These are phyloP conservation scores for Colletotrichum paranaense DNA, from an alignment of 2,329 filamentous ascomycete genomes.

Conservation along the genomic window DNA sequence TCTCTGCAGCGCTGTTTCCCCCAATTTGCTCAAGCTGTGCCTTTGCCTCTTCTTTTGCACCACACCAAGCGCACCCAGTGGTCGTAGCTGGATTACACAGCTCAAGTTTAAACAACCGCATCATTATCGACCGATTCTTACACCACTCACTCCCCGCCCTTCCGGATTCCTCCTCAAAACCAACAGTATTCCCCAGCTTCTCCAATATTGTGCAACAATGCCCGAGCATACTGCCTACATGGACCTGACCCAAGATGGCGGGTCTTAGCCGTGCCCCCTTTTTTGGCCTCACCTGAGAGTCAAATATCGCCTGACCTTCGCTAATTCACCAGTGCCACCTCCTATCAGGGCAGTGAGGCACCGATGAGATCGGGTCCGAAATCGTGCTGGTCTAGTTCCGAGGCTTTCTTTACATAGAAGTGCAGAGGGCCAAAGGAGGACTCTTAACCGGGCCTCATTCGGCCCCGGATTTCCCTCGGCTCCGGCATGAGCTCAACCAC, in stretches of 20 bases:
- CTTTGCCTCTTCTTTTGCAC: neutral
- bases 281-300: conserved; percentile 18
- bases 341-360: too few species aligned
- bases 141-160: neutral
- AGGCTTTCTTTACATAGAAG: too few species aligned
- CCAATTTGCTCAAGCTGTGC: neutral
- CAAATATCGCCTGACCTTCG: conserved; percentile 15
- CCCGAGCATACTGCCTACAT: too few species aligned
- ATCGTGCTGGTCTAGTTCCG: neutral
- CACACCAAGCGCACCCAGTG: neutral
- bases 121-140: conserved; percentile 21
- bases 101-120: neutral
- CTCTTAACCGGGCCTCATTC: too few species aligned
- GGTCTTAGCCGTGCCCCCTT: conserved; percentile 20
- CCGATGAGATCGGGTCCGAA: neutral
- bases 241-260: neutral
- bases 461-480: neutral
- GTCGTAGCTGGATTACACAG: neutral
- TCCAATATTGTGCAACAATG: neutral
- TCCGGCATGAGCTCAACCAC: neutral
- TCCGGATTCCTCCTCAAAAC: neutral
- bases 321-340: neutral
- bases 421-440: too few species aligned
- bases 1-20: neutral
- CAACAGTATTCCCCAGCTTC: neutral